These are phyloP conservation scores for Boechera stricta DNA, from an alignment of 345 rosid species.

Conservation along the genomic window DNA sequence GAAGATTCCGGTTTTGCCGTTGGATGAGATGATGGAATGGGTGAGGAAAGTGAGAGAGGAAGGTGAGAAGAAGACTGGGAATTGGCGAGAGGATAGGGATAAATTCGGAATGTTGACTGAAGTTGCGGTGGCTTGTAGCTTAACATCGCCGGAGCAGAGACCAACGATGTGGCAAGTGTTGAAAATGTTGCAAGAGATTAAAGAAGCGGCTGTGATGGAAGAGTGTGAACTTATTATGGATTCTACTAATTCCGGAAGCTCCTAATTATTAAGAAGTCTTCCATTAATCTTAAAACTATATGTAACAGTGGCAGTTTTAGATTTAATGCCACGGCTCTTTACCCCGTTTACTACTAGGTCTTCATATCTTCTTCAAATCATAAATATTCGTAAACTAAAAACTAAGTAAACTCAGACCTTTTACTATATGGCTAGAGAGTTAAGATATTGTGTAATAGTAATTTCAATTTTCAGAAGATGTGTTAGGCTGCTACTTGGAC, in stretches of 20 bases:
- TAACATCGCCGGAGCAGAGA: slow-evolving; percentile 78
- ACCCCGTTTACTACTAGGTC: slow-evolving; percentile 1
- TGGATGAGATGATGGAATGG: slow-evolving; percentile 60
- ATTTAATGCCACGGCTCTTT: slow-evolving; percentile 31
- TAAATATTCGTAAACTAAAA: background rate
- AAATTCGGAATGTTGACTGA: slow-evolving; percentile 75
- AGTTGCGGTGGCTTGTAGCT: slow-evolving; percentile 72
- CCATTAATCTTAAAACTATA: slow-evolving; percentile 32
- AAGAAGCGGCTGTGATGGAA: slow-evolving; percentile 68
- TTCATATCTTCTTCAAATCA: background rate
- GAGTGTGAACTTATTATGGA: slow-evolving; percentile 54
- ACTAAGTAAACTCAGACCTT: no score
- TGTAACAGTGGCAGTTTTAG: slow-evolving; percentile 35
- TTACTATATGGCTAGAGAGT: background rate
- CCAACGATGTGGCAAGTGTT: slow-evolving; percentile 97
- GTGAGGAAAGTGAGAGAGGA: slow-evolving; percentile 67
- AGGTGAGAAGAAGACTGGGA: slow-evolving; percentile 48
- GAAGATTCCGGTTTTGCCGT: slow-evolving; percentile 51
- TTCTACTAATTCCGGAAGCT: slow-evolving; percentile 39
- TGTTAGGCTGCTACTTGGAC: no score
- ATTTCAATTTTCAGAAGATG: no score
- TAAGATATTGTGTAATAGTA: no score
- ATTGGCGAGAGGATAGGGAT: slow-evolving; percentile 52
- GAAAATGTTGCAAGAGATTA: slow-evolving; percentile 92
- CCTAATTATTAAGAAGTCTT: slow-evolving; percentile 2